A percentile compares a stretch with the other conserved stretches of the same genome.
phyloP scores from a whole-genome alignment of 176 grass and related monocot species.

The Miscanthus lutarioriparius region DNA sequence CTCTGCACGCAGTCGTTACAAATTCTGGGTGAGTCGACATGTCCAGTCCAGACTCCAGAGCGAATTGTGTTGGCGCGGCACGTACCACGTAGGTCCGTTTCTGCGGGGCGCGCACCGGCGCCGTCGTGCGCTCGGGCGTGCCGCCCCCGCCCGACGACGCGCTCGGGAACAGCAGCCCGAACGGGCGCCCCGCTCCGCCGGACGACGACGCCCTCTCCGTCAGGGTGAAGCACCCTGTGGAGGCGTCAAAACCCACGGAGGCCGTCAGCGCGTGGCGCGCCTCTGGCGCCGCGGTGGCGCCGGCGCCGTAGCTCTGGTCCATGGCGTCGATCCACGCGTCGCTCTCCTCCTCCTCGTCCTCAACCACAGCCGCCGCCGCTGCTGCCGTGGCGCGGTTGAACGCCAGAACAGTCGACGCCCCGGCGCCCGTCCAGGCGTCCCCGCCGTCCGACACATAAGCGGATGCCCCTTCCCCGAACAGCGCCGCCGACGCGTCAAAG shows the following conservation, averaged over 20 bases:
- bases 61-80: neutral
- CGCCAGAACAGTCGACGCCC: conserved; percentile 47
- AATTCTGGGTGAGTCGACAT: neutral
- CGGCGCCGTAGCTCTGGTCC: conserved; percentile 40
- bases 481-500: conserved; percentile 8
- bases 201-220: neutral
- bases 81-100: conserved; percentile 49
- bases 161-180: conserved; percentile 44
- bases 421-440: conserved; percentile 24
- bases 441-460: neutral
- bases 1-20: conserved; percentile 19
- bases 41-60: neutral
- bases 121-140: conserved; percentile 31
- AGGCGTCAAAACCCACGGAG: conserved; percentile 32
- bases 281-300: neutral
- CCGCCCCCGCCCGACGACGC: neutral
- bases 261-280: neutral
- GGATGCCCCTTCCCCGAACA: neutral
- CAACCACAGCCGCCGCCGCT: neutral
- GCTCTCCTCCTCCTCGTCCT: conserved; percentile 23
- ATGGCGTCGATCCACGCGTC: conserved; percentile 64
- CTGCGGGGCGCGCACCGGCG: conserved; percentile 36
- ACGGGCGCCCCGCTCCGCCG: conserved; percentile 13
- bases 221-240: conserved; percentile 40
- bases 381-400: conserved; percentile 35